Base-by-base conservation (phyloP, 805 yeast species). In the Saccharomycopsis sp. region DNA sequence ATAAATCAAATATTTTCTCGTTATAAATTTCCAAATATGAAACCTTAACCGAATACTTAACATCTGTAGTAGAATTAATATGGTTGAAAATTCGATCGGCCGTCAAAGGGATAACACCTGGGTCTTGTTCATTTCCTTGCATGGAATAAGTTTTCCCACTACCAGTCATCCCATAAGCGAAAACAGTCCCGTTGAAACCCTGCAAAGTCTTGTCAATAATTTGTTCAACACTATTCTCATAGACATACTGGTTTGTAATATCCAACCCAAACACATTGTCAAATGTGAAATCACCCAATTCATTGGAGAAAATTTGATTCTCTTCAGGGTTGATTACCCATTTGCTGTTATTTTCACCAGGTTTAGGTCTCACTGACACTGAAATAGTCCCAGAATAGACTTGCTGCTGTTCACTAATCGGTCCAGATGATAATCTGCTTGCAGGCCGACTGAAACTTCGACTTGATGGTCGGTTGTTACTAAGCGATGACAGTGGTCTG, bases 101-200 rank as follows among this genome's bases (percentile, higher is more conserved):
- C 4, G 90, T 80, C 31, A 78, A 64, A 32, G 81, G 78, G 35
- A 88, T 82, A 40, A 87, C 69, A 3, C 96, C 95, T 0, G 81
- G 79, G 50, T 79, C 81, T 4, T 53, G 50, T 2, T 61, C 67
- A 22, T 70, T 66, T 24, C 95, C 96, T 51, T 80, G 81, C 95
- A 87, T 87, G 2, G 95, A 76, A 58, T 75, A 79, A 0, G 96
- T 87, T 61, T 87, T 87, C 8, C 96, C 96, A 1, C 94, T 82
- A 0, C 96, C 96, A 0, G 96, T 87, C 87, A 85, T 85, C 28
- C 96, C 96, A 56, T 87, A 87, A 0, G 97, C 97, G 60, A 90
- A 87, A 1, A 89, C 77, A 0, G 96, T 88, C 13, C 89, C 89
- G 56, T 87, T 87, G 60, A 65, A 89, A 0, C 96, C 96, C 13